Evolutionary conservation across 306 rosid genomes (phyloP), one percentile per base, ranked within the genome.

Genomic region (Corylus americana): DNA sequence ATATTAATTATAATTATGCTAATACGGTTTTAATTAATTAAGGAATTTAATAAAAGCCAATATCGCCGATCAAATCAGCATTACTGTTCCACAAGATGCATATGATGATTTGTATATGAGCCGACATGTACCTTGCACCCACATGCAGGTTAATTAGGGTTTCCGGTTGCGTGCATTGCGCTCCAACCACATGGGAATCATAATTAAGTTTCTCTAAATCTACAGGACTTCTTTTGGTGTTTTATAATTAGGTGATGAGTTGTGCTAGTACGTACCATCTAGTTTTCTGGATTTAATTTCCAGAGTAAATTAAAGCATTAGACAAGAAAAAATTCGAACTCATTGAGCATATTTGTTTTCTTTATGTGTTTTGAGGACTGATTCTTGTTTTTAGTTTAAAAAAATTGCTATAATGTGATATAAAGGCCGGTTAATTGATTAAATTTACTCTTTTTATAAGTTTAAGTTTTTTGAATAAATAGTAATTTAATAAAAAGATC

Each of bases 181-280:
- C 85, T 66, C 72, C 6, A 80, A 62, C 76, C 97, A 93, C 98
- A 92, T 93, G 98, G 85, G 50, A 73, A 51, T 35, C 3, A n/a
- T 74, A 16, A 71, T 63, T 77, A 72, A 78, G 35, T 68, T 35
- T 37, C n/a, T 70, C 29, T 47, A 12, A 77, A 80, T 77, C 69
- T 78, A 42, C 77, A 77, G 80, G 79, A 70, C 44, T 35, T 71
- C 35, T 31, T 73, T 70, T 73, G 35, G 72, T 80, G 75, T 82
- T 76, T 78, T 62, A 71, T 22, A 22, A 22, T 88, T 87, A 74
- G 83, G 78, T 73, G 77, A 81, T 75, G 84, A 82, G 79, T 79
- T 85, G 84, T 86, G 66, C 35, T 31, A 31, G 35, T 31, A 3
- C 35, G 63, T 37, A 14, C 71, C 57, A 51, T 61, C 29, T 68